Evolutionary conservation across 495 filamentous ascomycete genomes (phyloP).

Genomic region (Neurospora sublineolata): DNA sequence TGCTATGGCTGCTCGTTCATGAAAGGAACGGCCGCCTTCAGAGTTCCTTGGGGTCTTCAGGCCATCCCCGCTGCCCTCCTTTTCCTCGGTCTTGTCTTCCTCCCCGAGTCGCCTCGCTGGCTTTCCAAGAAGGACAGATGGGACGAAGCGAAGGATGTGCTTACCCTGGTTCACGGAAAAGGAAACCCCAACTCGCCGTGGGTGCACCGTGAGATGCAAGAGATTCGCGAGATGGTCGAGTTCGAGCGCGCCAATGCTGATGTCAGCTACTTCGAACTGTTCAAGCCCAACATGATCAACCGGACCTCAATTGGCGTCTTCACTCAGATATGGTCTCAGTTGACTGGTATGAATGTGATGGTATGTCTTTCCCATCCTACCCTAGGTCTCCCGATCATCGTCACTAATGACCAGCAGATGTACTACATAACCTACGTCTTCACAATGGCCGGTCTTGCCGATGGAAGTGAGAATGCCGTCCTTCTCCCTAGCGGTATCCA

Average conservation of each 20-base stretch:
- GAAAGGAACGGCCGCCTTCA: constrained; percentile 47
- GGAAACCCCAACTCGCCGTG: constrained; percentile 51
- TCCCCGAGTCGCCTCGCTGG: constrained; percentile 73
- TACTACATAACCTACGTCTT: constrained; percentile 56
- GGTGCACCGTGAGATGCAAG: constrained; percentile 52
- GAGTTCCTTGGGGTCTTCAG: constrained; percentile 68
- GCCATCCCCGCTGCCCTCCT: constrained; percentile 59
- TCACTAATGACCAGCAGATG: constrained; percentile 16
- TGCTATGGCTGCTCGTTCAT: constrained; percentile 67
- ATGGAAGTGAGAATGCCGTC: constrained; percentile 23
- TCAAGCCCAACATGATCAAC: constrained; percentile 63
- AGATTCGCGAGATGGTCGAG: constrained; percentile 59
- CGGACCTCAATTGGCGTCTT: constrained; percentile 64
- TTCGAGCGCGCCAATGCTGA: constrained; percentile 53
- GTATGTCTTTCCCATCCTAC: constrained; percentile 39
- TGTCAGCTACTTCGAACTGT: constrained; percentile 56
- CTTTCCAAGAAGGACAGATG: constrained; percentile 61
- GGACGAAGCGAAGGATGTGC: constrained; percentile 54
- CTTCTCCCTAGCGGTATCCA: constrained; percentile 62
- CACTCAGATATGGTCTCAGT: constrained; percentile 74
- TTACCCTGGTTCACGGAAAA: constrained; percentile 55
- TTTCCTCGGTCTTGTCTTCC: constrained; percentile 48
- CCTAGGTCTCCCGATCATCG: constrained; percentile 5
- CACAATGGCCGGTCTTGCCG: constrained; percentile 55
- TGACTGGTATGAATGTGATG: constrained; percentile 83